A percentile compares a stretch with the other conserved stretches of the same genome.
Evolutionary conservation across 2,329 filamentous ascomycete species (phyloP).

Genomic region (Epichloe typhina): DNA sequence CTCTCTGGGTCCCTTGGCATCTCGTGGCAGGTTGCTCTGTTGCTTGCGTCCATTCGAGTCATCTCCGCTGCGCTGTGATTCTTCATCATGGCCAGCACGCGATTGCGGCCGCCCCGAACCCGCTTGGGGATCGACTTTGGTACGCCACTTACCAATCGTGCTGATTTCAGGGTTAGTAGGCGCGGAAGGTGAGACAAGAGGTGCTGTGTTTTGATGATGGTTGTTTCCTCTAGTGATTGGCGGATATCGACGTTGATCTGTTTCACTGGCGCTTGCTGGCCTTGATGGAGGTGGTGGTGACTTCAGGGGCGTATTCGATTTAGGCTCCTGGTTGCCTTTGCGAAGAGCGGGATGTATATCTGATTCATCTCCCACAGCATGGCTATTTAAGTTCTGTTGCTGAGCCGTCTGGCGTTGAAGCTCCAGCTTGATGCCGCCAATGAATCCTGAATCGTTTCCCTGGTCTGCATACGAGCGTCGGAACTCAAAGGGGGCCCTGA

Average conservation of each 20-base stretch:
- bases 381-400: slow-evolving; percentile 15
- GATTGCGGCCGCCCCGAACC: not conserved
- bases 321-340: slow-evolving; percentile 12
- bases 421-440: slow-evolving; percentile 29
- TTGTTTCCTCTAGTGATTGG: slow-evolving; percentile 23
- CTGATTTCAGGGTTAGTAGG: slow-evolving; percentile 17
- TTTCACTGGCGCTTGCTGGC: slow-evolving; percentile 7
- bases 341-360: slow-evolving; percentile 23
- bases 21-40: not conserved
- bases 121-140: slow-evolving; percentile 14
- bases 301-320: slow-evolving; percentile 17
- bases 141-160: slow-evolving; percentile 21
- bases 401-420: slow-evolving; percentile 22
- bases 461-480: slow-evolving; percentile 21
- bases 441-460: slow-evolving; percentile 21
- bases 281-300: slow-evolving; percentile 9
- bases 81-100: not conserved
- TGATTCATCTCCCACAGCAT: slow-evolving; percentile 13
- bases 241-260: slow-evolving; percentile 21
- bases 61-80: not conserved
- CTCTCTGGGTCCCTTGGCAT: not conserved
- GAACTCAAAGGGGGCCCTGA: slow-evolving; percentile 22
- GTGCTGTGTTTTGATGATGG: slow-evolving; percentile 13
- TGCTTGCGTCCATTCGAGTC: not conserved
- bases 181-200: slow-evolving; percentile 15